Evolutionary conservation across 2,329 filamentous ascomycete species (phyloP), one percentile per base, ranked within the genome.

Genomic region (Pochonia chlamydosporia): DNA sequence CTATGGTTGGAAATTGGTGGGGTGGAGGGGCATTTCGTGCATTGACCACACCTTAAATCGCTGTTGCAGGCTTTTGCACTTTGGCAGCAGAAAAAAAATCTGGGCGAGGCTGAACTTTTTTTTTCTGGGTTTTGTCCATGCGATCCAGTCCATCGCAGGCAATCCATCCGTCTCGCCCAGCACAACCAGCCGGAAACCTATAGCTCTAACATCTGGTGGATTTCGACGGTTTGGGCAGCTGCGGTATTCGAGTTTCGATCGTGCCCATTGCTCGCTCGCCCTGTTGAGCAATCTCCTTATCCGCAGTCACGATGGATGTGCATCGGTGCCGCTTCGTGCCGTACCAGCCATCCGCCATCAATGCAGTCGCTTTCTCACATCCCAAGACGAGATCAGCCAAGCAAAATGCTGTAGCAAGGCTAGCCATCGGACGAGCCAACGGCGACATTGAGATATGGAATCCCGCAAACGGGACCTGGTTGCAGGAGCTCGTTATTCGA

Each of bases 371-470:
- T 56, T 97, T 99, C 67, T 96, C 93, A 5, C 88, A 96, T 64
- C 75, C 86, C 18, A 72, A 67, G 51, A 54, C 69, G 44, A 67
- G 68, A 55, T 70, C 75, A 50, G 66, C 70, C 53, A 70, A 62
- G 65, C 63, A 73, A 63, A 57, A 76, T 68, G 58, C 74, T 77
- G 20, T 79, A 75, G 52, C 82, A 76, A 82, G 90, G 56, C 79
- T 97, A 46, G 93, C 93, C 2, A 80, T 99, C 58, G 93, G 93
- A 50, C 85, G 93, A 55, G 87, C 89, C 49, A 96, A 97, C 64
- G 93, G 93, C 57, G 89, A 96, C 62, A 93, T 99, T 57, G 93
- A 99, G 70, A 90, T 99, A 54, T 99, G 93, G 93, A 96, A 96
- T 65, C 90, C 92, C 3, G 71, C 84, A 46, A 81, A 80, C 54